Percentiles rank a stretch among this genome's conserved stretches.
Conservation (phyloP, 1,284 basidiomycete species). For the Laetiporus sulphureus region DNA sequence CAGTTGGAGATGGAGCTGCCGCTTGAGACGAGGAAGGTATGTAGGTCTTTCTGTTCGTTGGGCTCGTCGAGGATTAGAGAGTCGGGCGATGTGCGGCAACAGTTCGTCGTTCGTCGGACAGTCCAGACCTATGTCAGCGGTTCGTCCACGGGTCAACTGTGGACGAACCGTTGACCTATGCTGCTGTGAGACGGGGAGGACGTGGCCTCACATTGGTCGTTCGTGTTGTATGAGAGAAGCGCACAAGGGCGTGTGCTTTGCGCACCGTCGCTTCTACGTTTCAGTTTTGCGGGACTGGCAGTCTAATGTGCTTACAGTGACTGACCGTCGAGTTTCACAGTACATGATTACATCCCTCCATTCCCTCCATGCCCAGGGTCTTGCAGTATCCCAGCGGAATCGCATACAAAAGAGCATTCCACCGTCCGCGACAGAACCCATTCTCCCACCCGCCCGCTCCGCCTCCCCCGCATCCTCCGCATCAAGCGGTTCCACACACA, state of each 20-base stretch:
- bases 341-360: conserved; percentile 16
- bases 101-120: conserved; percentile 3
- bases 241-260: too few species aligned
- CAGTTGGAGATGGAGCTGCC: conserved; percentile 61
- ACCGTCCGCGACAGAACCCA: conserved; percentile 9
- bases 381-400: conserved; percentile 16
- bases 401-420: conserved; percentile 15
- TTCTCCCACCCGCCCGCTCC: conserved; percentile 26
- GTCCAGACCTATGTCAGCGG: conserved; percentile 9
- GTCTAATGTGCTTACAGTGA: too few species aligned
- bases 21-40: conserved; percentile 44
- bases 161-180: conserved; percentile 13
- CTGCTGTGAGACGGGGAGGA: too few species aligned
- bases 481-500: conserved; percentile 23
- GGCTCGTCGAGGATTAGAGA: conserved; percentile 4
- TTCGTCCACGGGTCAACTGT: conserved; percentile 11
- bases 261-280: too few species aligned
- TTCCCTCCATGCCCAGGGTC: conserved; percentile 16
- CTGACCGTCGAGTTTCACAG: conserved; percentile 11
- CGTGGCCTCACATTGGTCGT: too few species aligned
- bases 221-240: too few species aligned
- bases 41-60: conserved; percentile 20
- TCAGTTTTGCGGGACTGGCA: too few species aligned
- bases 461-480: conserved; percentile 26
- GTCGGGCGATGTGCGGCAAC: not conserved